Evolutionary conservation across 2,329 filamentous ascomycete species (phyloP).

Genomic region (Xylaria multiplex): DNA sequence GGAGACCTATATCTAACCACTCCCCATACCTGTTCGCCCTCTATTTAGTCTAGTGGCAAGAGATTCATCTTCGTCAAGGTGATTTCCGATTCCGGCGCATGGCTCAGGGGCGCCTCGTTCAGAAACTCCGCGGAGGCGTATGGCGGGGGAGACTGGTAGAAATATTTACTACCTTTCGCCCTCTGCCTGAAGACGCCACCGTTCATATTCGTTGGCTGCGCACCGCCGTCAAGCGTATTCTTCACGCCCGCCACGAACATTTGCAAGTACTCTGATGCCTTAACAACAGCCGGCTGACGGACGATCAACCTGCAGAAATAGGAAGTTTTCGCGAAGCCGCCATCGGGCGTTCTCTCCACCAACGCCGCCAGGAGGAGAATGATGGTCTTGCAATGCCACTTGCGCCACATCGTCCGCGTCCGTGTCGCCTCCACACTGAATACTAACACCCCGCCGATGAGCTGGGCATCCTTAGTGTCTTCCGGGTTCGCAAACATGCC

Average conservation of each 20-base stretch:
- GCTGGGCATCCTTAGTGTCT: background rate
- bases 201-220: slow-evolving; percentile 8
- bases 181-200: slow-evolving; percentile 15
- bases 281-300: background rate
- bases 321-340: slow-evolving; percentile 5
- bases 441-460: slow-evolving; percentile 19
- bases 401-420: slow-evolving; percentile 1
- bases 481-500: slow-evolving; percentile 19
- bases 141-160: background rate
- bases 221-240: background rate
- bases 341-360: slow-evolving; percentile 9
- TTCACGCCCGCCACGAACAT: background rate
- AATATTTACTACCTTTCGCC: background rate
- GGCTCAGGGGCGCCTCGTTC: slow-evolving; percentile 25
- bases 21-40: background rate
- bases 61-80: slow-evolving; percentile 17
- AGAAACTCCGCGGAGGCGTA: slow-evolving; percentile 6
- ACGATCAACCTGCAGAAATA: background rate
- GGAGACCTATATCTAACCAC: background rate
- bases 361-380: slow-evolving; percentile 4
- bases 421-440: background rate
- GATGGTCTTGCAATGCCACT: slow-evolving; percentile 6
- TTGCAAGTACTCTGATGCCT: slow-evolving; percentile 3
- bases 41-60: slow-evolving; percentile 5
- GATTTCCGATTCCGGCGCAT: slow-evolving; percentile 22